Evolutionary conservation across 805 yeast species (phyloP).

Genomic region (Danielia oregonensis): DNA sequence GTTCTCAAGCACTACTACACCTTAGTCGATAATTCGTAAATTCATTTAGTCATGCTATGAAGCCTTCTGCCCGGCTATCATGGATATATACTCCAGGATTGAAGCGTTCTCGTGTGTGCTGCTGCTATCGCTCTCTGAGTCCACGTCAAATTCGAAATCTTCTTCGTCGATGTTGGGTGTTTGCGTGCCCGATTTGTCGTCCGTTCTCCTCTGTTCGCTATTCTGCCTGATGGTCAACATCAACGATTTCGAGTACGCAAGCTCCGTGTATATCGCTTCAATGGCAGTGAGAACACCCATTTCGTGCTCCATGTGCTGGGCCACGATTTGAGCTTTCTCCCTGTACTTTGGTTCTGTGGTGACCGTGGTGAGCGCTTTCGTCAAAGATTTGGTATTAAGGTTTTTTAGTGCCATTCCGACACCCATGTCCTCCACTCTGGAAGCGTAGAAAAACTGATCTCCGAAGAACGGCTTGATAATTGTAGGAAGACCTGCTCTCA

Average conservation of each 20-base stretch:
- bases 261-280: slow-evolving; percentile 68
- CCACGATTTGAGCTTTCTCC: slow-evolving; percentile 62
- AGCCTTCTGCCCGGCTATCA: too few relatives aligned
- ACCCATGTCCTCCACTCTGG: slow-evolving; percentile 83
- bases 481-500: slow-evolving; percentile 84
- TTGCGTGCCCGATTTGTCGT: slow-evolving; percentile 22
- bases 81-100: too few relatives aligned
- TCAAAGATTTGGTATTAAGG: slow-evolving; percentile 58
- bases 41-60: too few relatives aligned
- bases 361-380: slow-evolving; percentile 66
- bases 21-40: too few relatives aligned
- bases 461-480: slow-evolving; percentile 94
- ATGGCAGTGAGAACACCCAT: slow-evolving; percentile 79
- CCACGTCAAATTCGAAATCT: not conserved
- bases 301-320: slow-evolving; percentile 64
- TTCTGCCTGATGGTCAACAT: slow-evolving; percentile 43
- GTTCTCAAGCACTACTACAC: too few relatives aligned
- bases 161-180: slow-evolving; percentile 25
- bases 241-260: slow-evolving; percentile 69
- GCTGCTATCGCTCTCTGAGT: too few relatives aligned
- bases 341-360: slow-evolving; percentile 63
- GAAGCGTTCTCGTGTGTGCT: too few relatives aligned
- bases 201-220: slow-evolving; percentile 23
- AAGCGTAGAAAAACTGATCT: slow-evolving; percentile 90
- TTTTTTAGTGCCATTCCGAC: slow-evolving; percentile 72